Base-by-base conservation (phyloP, 192 early-diverging fungal genomes). In the Backusella macrospora region DNA sequence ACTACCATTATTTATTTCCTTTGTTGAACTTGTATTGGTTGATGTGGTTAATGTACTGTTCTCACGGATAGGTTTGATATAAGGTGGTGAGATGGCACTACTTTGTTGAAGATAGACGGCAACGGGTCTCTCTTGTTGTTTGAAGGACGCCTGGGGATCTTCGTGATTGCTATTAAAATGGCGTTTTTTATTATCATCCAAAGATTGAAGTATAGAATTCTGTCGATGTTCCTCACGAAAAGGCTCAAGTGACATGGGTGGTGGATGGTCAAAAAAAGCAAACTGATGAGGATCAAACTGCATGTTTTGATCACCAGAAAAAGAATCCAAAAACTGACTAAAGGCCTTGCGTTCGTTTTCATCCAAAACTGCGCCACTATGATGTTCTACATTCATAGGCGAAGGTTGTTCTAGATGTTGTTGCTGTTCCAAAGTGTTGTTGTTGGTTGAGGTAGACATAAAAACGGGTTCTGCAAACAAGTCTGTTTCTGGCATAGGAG, bases 291-390 rank as follows among this genome's bases (percentile, higher is more conserved):
- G 38, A 38, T 70, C 47, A 39, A 55, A 62, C 13, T 67, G 76
- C 37, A 76, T 69, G 72, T 85, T 82, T 47, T 82, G 82, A 65
- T 87, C 86, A 7, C 83, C 75, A 59, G 82, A 82, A 55, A 87
- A 73, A 1, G 78, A 74, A 47, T 87, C 86, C 47, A 87, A 66
- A 74, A 87, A 87, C 68, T 87, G 80, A 10, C 78, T 78, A 42
- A 87, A 85, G 38, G 81, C 78, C 26, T 78, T 78, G 45, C 85
- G 83, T 45, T 87, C 86, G 29, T 78, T 71, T 55, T 82, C 80
- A 37, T 78, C 70, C 23, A 82, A 52, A 3, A 80, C 66, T 65
- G 72, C 71, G 9, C 52, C 21, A 59, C 29, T 2, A 34, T 34
- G 29, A 34, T 59, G 9, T 59, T 23, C 52, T 23, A 26, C 21